Evolutionary conservation across 495 filamentous ascomycete species (phyloP), one percentile per base, ranked within the genome.

Genomic region (Trichoderma orchidacearum): DNA sequence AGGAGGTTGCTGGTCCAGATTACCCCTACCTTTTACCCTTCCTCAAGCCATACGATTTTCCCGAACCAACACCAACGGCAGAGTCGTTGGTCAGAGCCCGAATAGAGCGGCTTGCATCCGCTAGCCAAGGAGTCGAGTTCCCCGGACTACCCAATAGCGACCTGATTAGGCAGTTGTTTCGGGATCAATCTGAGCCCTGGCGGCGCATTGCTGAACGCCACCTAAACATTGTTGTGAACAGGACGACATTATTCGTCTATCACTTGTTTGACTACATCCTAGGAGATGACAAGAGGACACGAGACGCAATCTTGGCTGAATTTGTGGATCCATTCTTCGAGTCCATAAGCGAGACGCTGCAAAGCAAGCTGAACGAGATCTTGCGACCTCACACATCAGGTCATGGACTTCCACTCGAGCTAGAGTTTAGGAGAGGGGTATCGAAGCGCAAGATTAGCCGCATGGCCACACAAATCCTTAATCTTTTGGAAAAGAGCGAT

Each of bases 311-410:
- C n/a, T 58, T 70, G 3, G 57, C 51, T 1, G 53, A 58, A 18
- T 63, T 58, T 32, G 58, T 74, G 29, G 59, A 72, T 30, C 72
- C 71, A 1, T 70, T 66, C 36, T 70, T 76, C 50, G 66, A 71
- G 0, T 11, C 64, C 15, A 70, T 65, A 21, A 57, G 60, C 12
- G 45, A 54, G 5, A 21, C 55, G 0, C 67, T 74, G 5, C 59
- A 65, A 13, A 3, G 5, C 1, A 72, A 73, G 55, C 48, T 75
- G 11, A 56, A 69, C 6, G 73, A 76, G 32, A 66, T 76, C 30
- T 61, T 75, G 5, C 61, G 55, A 6, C 68, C 68, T 12, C 71
- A 69, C 54, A 66, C 63, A 25, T 59, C 29, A 5, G 62, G 58
- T 5, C 55, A 58, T 6, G 58, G 55, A 15, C 52, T 56, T 5